A percentile compares a stretch with the other conserved stretches of the same genome.
Conservation (phyloP, 1,284 basidiomycete species). For the Somion occarium region DNA sequence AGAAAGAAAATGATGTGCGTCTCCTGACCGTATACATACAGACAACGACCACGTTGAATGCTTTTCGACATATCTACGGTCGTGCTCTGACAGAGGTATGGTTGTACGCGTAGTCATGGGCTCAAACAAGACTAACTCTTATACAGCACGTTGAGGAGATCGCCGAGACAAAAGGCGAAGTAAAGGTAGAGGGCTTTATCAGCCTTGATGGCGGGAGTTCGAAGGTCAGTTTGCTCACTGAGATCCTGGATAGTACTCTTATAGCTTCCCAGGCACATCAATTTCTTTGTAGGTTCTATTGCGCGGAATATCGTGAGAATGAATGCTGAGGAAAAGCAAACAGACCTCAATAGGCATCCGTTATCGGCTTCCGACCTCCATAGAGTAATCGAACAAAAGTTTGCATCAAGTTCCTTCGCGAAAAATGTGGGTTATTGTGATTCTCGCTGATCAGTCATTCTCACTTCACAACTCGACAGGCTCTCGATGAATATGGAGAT, state of each 20-base stretch:
- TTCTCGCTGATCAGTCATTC: not conserved
- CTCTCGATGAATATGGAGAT: constrained; percentile 57
- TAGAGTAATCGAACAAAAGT: constrained; percentile 59
- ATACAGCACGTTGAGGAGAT: constrained; percentile 65
- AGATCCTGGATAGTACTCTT: not conserved
- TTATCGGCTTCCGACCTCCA: constrained; percentile 68
- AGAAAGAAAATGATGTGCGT: not conserved
- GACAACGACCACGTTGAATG: constrained; percentile 57
- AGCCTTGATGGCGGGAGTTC: constrained; percentile 71
- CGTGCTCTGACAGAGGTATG: constrained; percentile 58
- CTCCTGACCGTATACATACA: constrained; percentile 25
- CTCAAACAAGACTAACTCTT: constrained; percentile 6
- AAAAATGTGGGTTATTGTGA: constrained; percentile 47
- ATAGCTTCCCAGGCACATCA: constrained; percentile 61
- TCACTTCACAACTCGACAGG: constrained; percentile 33
- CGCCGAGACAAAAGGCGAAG: constrained; percentile 40
- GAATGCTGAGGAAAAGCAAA: too few relatives aligned
- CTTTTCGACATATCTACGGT: constrained; percentile 68
- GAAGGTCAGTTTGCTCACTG: constrained; percentile 44
- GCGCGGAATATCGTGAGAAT: too few relatives aligned
- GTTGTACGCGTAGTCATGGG: constrained; percentile 7
- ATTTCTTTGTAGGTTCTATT: constrained; percentile 61
- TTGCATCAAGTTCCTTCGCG: constrained; percentile 64
- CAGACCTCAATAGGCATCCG: constrained; percentile 83
- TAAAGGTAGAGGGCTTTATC: constrained; percentile 74